Evolutionary conservation across 768 basidiomycete genomes (phyloP).

Genomic region (Phallus indusiatus): DNA sequence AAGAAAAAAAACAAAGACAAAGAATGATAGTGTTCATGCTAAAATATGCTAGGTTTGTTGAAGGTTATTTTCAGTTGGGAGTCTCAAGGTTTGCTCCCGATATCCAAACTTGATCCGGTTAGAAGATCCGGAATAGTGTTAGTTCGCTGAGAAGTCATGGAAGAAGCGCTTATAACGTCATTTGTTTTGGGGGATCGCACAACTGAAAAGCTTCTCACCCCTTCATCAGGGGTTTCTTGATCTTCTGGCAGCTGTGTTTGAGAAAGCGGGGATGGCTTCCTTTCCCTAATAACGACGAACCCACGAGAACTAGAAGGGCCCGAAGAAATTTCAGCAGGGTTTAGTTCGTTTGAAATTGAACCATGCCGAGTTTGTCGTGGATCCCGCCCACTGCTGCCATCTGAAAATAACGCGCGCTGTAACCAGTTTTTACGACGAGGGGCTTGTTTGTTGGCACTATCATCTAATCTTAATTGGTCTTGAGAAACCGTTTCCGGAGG

Average conservation of each 20-base stretch:
- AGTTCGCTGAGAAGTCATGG: too few species aligned
- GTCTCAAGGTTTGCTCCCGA: too few species aligned
- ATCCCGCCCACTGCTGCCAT: not conserved
- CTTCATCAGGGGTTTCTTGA: not conserved
- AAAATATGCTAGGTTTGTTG: too few species aligned
- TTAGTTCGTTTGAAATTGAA: not conserved
- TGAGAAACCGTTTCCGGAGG: not conserved
- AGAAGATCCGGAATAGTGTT: too few species aligned
- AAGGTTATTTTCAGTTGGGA: too few species aligned
- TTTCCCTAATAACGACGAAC: constrained; percentile 8
- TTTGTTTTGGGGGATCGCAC: not conserved
- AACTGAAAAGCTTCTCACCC: not conserved
- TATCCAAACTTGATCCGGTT: too few species aligned
- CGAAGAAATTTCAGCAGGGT: not conserved
- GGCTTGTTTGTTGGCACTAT: not conserved
- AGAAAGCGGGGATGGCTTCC: constrained; percentile 7
- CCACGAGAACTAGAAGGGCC: not conserved
- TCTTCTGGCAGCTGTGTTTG: not conserved
- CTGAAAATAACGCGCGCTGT: not conserved
- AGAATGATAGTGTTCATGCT: not conserved
- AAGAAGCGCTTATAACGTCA: too few species aligned
- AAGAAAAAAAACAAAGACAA: not conserved
- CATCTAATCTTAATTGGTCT: not conserved
- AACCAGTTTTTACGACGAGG: not conserved
- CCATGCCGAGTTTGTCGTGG: not conserved